These are phyloP conservation scores for Podosphaera aphanis DNA, from an alignment of 2,329 filamentous ascomycete genomes.

Conservation along the genomic window DNA sequence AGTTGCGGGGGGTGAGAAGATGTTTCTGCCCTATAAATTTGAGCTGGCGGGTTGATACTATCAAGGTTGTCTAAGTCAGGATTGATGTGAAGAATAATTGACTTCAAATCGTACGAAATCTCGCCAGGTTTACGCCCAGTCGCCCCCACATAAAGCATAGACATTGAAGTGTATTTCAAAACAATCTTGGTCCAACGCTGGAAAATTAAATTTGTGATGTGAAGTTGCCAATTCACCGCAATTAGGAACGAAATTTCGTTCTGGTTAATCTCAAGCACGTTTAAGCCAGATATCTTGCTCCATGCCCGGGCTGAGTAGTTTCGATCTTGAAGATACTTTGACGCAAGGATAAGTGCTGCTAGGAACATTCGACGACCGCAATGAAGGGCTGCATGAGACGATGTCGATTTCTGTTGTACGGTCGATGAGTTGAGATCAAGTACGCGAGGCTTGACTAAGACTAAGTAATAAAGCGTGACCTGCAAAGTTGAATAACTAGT, in stretches of 20 bases:
- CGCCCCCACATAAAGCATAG: conserved; percentile 29
- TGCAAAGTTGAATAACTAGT: conserved; percentile 96
- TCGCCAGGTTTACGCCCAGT: conserved; percentile 9
- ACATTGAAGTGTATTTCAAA: conserved; percentile 45
- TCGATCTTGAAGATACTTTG: conserved; percentile 91
- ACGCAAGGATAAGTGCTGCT: conserved; percentile 78
- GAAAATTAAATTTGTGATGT: conserved; percentile 74
- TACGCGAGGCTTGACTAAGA: conserved; percentile 79
- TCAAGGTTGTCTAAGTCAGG: conserved; percentile 35
- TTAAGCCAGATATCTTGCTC: conserved; percentile 97
- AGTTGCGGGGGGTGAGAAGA: conserved; percentile 2
- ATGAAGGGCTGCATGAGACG: conserved; percentile 55
- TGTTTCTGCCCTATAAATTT: conserved; percentile 6
- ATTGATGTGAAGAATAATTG: conserved; percentile 31
- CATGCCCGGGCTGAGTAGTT: conserved; percentile 95
- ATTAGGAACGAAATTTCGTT: conserved; percentile 84
- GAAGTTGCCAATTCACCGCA: conserved; percentile 82
- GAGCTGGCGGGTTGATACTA: conserved; percentile 20
- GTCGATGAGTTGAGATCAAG: conserved; percentile 65
- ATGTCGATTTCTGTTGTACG: conserved; percentile 48
- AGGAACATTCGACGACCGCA: conserved; percentile 96
- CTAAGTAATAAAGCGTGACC: conserved; percentile 86
- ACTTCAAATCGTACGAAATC: conserved; percentile 27
- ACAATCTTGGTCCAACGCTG: conserved; percentile 88
- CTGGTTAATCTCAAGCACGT: conserved; percentile 80